Evolutionary conservation across 1,284 basidiomycete genomes (phyloP).

Genomic region (Phellinidium pouzarii): DNA sequence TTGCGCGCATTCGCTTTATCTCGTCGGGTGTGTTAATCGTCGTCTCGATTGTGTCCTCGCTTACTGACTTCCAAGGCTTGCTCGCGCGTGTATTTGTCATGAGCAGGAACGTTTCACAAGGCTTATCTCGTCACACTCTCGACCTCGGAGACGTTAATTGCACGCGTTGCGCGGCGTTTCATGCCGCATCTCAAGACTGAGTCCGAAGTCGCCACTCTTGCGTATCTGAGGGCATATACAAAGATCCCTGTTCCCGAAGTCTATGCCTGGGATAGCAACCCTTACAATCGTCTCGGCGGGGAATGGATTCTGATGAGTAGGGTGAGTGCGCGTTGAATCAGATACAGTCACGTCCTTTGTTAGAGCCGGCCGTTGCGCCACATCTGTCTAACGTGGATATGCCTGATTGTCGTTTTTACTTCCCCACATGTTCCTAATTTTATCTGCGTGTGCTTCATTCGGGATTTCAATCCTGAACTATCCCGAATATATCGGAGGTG

Average conservation of each 20-base stretch:
- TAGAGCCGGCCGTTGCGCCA: background rate
- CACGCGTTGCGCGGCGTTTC: conserved; percentile 71
- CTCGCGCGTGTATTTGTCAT: conserved; percentile 14
- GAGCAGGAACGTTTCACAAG: conserved; percentile 73
- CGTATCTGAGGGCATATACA: conserved; percentile 62
- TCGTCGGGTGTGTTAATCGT: conserved; percentile 50
- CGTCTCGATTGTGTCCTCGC: conserved; percentile 14
- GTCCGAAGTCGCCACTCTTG: conserved; percentile 76
- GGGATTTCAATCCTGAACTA: too few relatives aligned
- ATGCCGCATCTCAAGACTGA: conserved; percentile 79
- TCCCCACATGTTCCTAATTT: too few relatives aligned
- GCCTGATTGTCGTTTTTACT: too few relatives aligned
- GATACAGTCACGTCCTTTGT: conserved; percentile 1
- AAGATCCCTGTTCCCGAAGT: conserved; percentile 65
- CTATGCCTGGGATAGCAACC: conserved; percentile 71
- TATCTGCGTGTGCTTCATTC: too few relatives aligned
- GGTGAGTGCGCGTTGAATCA: conserved; percentile 34
- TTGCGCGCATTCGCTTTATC: conserved; percentile 63
- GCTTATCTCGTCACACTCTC: conserved; percentile 65
- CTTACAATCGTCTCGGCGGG: conserved; percentile 73
- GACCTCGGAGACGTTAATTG: conserved; percentile 47
- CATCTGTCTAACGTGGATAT: background rate
- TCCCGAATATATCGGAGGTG: background rate
- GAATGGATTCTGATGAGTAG: conserved; percentile 82
- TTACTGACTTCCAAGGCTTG: conserved; percentile 5